phyloP scores from a whole-genome alignment of 2,329 filamentous ascomycete genomes.

The Lecanosticta acicola region DNA sequence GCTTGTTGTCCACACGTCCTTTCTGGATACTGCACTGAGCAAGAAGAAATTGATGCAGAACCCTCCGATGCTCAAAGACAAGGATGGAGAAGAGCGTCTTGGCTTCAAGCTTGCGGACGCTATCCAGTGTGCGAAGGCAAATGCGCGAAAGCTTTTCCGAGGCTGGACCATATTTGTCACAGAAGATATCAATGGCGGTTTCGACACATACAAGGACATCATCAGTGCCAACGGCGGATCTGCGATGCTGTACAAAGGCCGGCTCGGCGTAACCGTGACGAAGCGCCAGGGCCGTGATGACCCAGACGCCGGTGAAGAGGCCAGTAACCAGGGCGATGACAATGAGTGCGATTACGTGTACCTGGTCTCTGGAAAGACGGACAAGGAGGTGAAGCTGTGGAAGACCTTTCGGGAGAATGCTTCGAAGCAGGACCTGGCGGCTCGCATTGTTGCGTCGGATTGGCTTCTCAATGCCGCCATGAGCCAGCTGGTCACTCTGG shows the following conservation, averaged over 20 bases:
- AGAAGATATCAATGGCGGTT: constrained; percentile 69
- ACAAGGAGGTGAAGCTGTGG: constrained; percentile 71
- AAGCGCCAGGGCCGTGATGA: constrained; percentile 52
- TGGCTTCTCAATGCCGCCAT: constrained; percentile 89
- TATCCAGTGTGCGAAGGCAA: constrained; percentile 64
- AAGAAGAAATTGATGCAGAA: constrained; percentile 56
- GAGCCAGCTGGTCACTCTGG: constrained; percentile 63
- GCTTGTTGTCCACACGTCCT: constrained; percentile 68
- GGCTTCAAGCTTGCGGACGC: constrained; percentile 64
- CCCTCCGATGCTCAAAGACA: constrained; percentile 62
- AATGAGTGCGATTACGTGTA: constrained; percentile 57
- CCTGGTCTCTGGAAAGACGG: constrained; percentile 64
- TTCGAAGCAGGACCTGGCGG: constrained; percentile 67
- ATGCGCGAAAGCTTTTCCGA: constrained; percentile 69
- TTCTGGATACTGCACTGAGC: constrained; percentile 71
- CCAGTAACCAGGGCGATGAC: constrained; percentile 52
- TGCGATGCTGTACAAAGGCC: constrained; percentile 65
- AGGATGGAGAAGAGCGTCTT: constrained; percentile 65
- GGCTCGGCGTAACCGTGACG: constrained; percentile 56
- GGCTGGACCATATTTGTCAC: constrained; percentile 81
- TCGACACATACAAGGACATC: constrained; percentile 79
- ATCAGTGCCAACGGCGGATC: constrained; percentile 82
- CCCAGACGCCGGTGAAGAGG: constrained; percentile 52
- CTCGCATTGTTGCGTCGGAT: constrained; percentile 75
- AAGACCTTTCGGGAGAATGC: constrained; percentile 74